Evolutionary conservation across 305 asterid genomes (phyloP).

Genomic region (Fraxinus sp.): DNA sequence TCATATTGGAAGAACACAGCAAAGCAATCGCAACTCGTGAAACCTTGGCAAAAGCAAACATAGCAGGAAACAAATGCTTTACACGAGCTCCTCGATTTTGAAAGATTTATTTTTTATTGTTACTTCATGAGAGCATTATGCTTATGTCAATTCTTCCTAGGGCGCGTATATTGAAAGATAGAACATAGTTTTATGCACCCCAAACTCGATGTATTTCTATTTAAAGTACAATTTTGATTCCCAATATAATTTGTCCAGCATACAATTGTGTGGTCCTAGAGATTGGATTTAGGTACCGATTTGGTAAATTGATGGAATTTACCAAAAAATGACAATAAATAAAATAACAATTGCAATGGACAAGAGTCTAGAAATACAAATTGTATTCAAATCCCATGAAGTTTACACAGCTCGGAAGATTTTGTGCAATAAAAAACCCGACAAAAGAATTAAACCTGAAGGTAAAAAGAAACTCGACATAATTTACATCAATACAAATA

Average conservation of each 20-base stretch:
- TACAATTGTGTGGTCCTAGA: background rate
- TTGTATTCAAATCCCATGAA: background rate
- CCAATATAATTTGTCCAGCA: background rate
- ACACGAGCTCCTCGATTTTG: background rate
- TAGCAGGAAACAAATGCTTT: background rate
- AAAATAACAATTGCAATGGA: background rate
- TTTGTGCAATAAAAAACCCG: background rate
- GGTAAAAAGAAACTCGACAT: constrained; percentile 23
- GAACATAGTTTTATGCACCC: background rate
- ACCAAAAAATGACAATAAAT: background rate
- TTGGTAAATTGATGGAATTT: background rate
- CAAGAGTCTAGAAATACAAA: background rate
- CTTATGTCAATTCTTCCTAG: background rate
- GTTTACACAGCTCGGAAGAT: background rate
- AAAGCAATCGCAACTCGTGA: constrained; percentile 20
- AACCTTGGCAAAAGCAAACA: background rate
- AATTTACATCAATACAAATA: constrained; percentile 46
- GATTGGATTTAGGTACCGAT: background rate
- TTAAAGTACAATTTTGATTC: background rate
- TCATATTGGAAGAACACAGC: constrained; percentile 39
- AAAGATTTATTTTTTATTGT: constrained; percentile 17
- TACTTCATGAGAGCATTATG: background rate
- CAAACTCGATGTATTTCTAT: background rate
- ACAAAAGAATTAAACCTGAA: background rate
- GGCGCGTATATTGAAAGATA: background rate